Conservation (phyloP, 2,329 filamentous ascomycete species). For the Botryotinia narcissicola region DNA sequence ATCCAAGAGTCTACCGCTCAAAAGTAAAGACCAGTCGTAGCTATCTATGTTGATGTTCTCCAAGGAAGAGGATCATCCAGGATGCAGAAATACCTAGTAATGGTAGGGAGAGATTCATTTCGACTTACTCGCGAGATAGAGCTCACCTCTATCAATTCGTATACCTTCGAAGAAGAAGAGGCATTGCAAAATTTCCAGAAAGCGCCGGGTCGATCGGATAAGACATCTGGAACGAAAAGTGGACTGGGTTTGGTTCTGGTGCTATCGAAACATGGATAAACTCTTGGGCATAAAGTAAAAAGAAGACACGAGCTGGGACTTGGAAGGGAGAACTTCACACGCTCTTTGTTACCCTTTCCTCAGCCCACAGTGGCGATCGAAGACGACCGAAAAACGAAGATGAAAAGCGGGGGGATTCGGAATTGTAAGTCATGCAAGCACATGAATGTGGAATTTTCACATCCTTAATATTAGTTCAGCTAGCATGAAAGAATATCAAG, state of each 20-base stretch:
- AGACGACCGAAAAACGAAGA: background rate
- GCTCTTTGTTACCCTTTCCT: background rate
- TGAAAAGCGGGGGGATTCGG: fast-evolving
- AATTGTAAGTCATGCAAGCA: background rate
- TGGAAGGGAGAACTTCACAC: background rate
- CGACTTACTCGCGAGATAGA: background rate
- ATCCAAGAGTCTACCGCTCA: background rate
- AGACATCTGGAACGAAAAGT: background rate
- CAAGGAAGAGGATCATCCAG: fast-evolving
- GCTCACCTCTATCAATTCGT: background rate
- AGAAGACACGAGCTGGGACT: too few relatives aligned
- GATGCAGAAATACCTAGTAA: fast-evolving
- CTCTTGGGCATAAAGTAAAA: too few relatives aligned
- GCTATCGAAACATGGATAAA: background rate
- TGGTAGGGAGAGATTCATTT: fast-evolving
- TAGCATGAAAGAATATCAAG: fast-evolving
- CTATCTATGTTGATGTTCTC: background rate
- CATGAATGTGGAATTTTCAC: background rate
- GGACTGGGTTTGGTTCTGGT: background rate
- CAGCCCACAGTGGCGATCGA: background rate
- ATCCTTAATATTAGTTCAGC: background rate
- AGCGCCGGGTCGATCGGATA: background rate
- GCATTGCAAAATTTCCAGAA: background rate
- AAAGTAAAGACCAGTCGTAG: fast-evolving
- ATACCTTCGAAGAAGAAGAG: background rate